Evolutionary conservation across 345 rosid genomes (phyloP), one percentile per base, ranked within the genome.

Genomic region (Linum usitatissimum): DNA sequence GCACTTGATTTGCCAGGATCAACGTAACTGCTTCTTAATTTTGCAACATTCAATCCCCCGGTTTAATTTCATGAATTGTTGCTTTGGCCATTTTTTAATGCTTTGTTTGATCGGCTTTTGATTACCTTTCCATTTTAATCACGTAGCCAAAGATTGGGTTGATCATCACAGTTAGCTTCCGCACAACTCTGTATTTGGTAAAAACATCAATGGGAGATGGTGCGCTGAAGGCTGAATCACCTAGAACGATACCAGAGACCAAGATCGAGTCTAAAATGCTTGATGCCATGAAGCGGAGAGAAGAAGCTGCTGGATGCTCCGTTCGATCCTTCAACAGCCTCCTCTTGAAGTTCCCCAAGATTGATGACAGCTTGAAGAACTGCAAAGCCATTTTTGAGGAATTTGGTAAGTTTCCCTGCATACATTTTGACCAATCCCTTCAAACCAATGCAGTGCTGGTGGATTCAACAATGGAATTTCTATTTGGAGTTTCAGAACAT

Each of bases 291-390:
- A 81, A 77, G 68, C 79, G 81, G 55, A 80, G 91, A 69, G 86
- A 84, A 66, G 69, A 84, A 66, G 69, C 83, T 42, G 61, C 55
- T 74, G 98, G 93, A 66, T 81, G 83, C 56, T 60, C 79, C 15
- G 64, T 85, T 75, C 86, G 82, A 76, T 92, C 96, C 5, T 89
- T 92, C 80, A 87, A 84, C 78, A 75, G 84, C 77, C 77, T 89
- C 49, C 81, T 92, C 75, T 78, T 92, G 71, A 92, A 92, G 70
- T 92, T 92, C 72, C 96, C 98, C 3, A 89, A 87, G 75, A 89
- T 92, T 13, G 98, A 92, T 30, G 77, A 79, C 45, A 80, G 84
- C 74, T 81, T 89, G 40, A 84, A 87, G 71, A 89, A 85, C 53
- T 86, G 95, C 86, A 86, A 85, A 79, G 77, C 80, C 51, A 92